Conservation (phyloP, 139 green algal species). For the Limnomonas spitsbergensis region DNA sequence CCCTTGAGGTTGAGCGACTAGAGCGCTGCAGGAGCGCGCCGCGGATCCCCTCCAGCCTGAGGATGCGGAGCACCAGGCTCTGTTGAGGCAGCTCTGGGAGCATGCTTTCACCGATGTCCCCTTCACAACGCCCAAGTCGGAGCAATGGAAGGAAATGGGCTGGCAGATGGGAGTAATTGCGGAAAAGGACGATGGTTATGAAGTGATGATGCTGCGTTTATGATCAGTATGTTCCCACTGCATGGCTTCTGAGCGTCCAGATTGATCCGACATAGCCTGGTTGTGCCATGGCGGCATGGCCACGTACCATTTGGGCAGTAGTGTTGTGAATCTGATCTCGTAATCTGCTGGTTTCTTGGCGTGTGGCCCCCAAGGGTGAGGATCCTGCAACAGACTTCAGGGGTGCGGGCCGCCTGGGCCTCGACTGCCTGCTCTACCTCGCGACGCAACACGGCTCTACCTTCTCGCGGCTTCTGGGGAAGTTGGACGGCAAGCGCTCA, state of each 20-base stretch:
- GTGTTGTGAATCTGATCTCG: too few species aligned
- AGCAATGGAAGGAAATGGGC: constrained; percentile 19
- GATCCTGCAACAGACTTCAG: constrained; percentile 79
- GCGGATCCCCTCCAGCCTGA: not conserved
- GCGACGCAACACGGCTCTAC: constrained; percentile 35
- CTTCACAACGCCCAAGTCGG: not conserved
- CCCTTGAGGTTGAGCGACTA: too few species aligned
- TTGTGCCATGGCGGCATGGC: too few species aligned
- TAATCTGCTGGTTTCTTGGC: too few species aligned
- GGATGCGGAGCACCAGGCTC: constrained; percentile 4
- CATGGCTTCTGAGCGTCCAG: too few species aligned
- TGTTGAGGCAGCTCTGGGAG: constrained; percentile 9
- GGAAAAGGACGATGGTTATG: too few species aligned
- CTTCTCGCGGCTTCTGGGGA: constrained; percentile 60
- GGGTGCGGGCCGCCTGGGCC: constrained; percentile 65
- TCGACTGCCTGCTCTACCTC: constrained; percentile 82
- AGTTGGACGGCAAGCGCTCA: constrained; percentile 52
- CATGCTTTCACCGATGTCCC: constrained; percentile 6
- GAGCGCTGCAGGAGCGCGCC: too few species aligned
- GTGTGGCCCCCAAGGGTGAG: too few species aligned
- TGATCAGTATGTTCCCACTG: too few species aligned
- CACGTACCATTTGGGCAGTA: too few species aligned
- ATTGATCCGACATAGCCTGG: too few species aligned
- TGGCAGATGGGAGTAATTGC: constrained; percentile 9
- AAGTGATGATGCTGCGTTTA: too few species aligned